Evolutionary conservation across 139 green algal genomes (phyloP), one percentile per base, ranked within the genome.

Genomic region (Nannochloris sp.): DNA sequence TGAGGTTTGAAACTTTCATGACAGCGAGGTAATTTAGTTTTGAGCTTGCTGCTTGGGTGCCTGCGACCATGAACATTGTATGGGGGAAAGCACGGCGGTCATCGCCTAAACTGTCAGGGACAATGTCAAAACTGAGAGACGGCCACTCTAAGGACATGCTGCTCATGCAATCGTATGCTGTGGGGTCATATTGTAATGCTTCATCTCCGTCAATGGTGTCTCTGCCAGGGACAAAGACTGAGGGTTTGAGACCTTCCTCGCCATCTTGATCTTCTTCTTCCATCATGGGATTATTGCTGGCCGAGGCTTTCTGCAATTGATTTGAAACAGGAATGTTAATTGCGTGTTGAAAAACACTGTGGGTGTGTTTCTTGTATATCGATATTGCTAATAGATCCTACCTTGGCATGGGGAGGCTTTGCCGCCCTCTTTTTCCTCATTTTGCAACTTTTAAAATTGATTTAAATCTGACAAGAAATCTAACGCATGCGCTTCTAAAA

Each of bases 131-230:
- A 75, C 83, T 93, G 0, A 99, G 83, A 81, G 87, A 95, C 4
- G 94, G 94, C 94, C 94, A 99, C 47, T 93, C 85, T 47, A 96
- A 74, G 19, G 53, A 71, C 38, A 94, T 85, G 15, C 72, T 68
- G 53, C 93, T 86, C 73, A 98, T 68, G 78, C 89, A 99, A 69
- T 97, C 87, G 69, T 99, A 99, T 1, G 89, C 90, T 2, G 84
- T 90, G 25, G 86, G 85, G 72, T 99, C 93, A 70, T 97, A 98
- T 54, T 95, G 80, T 45, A 99, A 76, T 73, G 90, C 81, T 77
- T 98, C 92, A 12, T 85, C 93, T 33, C 93, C 92, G 10, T 71
- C 86, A 30, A 97, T 31, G 0, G 62, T 33, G 54, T 85, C 76
- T 32, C 85, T 67, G 0, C 87, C 91, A 6, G 91, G 82, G 5